Percentiles rank a stretch among this genome's conserved stretches.
These are phyloP conservation scores for Porogramme epimiltina DNA, from an alignment of 1,284 basidiomycete species.

Conservation along the genomic window DNA sequence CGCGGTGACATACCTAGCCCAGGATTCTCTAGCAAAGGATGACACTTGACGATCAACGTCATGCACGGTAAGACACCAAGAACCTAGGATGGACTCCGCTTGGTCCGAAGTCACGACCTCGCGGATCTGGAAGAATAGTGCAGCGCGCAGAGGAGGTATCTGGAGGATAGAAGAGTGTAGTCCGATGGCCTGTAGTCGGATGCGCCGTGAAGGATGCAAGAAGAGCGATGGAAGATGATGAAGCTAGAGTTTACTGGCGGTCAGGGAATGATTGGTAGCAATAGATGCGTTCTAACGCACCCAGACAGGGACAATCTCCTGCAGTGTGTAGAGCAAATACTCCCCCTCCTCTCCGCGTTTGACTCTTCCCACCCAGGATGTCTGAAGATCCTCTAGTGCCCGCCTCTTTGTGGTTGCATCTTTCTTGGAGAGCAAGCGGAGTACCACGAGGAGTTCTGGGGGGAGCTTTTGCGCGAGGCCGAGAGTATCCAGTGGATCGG, in stretches of 20 bases:
- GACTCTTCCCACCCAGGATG: constrained; percentile 66
- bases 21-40: constrained; percentile 51
- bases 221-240: constrained; percentile 87
- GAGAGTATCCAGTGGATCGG: constrained; percentile 90
- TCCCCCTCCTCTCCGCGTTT: constrained; percentile 43
- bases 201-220: constrained; percentile 79
- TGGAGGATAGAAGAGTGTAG: constrained; percentile 73
- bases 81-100: constrained; percentile 73
- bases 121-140: constrained; percentile 60
- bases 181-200: constrained; percentile 69
- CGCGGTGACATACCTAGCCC: constrained; percentile 46
- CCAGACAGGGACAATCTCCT: constrained; percentile 85
- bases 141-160: constrained; percentile 51
- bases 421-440: constrained; percentile 89
- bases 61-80: constrained; percentile 77
- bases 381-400: constrained; percentile 84
- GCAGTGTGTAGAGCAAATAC: constrained; percentile 49
- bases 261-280: too few relatives aligned
- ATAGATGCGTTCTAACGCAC: too few relatives aligned
- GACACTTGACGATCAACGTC: constrained; percentile 74
- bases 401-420: constrained; percentile 86
- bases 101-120: constrained; percentile 60
- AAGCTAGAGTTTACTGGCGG: too few relatives aligned
- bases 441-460: constrained; percentile 82
- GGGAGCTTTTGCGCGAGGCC: constrained; percentile 80